phyloP scores from a whole-genome alignment of 257 asterid species.

The Scutellaria baicalensis region DNA sequence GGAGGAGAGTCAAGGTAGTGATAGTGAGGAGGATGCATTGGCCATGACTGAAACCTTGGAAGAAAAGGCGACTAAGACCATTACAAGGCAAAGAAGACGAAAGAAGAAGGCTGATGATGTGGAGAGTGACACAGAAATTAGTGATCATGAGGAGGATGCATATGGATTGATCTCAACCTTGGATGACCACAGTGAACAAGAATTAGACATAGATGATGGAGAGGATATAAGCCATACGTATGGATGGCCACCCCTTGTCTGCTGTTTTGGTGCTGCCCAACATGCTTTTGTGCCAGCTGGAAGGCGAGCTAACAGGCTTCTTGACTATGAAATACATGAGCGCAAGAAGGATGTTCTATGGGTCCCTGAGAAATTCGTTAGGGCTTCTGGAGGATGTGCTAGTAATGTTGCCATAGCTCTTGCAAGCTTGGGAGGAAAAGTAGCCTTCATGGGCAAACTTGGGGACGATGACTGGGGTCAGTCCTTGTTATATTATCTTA shows the following conservation, averaged over 20 bases:
- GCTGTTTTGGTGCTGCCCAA: constrained; percentile 89
- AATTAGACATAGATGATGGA: constrained; percentile 56
- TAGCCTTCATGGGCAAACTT: constrained; percentile 93
- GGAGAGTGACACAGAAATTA: constrained; percentile 37
- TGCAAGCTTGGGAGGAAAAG: constrained; percentile 86
- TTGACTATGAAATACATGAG: constrained; percentile 74
- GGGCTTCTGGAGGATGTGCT: constrained; percentile 84
- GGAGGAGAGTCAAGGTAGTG: constrained; percentile 43
- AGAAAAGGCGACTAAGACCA: constrained; percentile 46
- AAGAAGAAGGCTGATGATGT: constrained; percentile 41
- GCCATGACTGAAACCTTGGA: constrained; percentile 14
- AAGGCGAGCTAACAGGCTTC: constrained; percentile 70
- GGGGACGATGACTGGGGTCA: constrained; percentile 86
- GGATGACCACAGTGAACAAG: constrained; percentile 45
- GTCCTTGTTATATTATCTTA: constrained; percentile 57
- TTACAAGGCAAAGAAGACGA: constrained; percentile 45
- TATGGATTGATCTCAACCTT: constrained; percentile 6
- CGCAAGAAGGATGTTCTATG: constrained; percentile 55
- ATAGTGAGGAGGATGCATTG: constrained; percentile 36
- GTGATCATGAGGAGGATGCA: constrained; percentile 40
- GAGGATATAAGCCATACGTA: constrained; percentile 86
- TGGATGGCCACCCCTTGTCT: constrained; percentile 97
- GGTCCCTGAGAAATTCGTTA: constrained; percentile 75
- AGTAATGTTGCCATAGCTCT: constrained; percentile 92
- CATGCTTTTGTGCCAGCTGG: constrained; percentile 81